Conservation (phyloP, 1,284 basidiomycete species). For the Trichosporon ovoides region DNA sequence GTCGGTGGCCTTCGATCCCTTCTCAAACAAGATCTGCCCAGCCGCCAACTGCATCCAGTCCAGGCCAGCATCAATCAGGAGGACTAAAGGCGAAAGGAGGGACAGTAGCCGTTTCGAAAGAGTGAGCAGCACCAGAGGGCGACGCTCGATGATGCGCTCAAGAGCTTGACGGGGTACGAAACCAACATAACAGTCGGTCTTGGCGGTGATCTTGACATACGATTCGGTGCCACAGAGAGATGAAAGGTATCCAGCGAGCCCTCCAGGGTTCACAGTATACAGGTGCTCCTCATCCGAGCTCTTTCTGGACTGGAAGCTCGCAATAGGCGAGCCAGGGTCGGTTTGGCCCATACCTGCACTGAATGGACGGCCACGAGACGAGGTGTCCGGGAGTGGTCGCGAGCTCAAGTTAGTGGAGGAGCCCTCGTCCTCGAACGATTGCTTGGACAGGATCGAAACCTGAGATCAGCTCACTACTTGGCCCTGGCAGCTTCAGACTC, state of each 20-base stretch:
- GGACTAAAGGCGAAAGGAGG: slow-evolving; percentile 84
- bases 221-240: slow-evolving; percentile 86
- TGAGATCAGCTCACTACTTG: not conserved
- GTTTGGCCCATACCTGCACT: slow-evolving; percentile 36
- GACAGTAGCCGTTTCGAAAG: slow-evolving; percentile 95
- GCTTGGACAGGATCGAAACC: not conserved
- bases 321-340: slow-evolving; percentile 9
- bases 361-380: slow-evolving; percentile 25
- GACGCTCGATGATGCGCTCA: slow-evolving; percentile 82
- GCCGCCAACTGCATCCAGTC: slow-evolving; percentile 98
- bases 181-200: slow-evolving; percentile 95
- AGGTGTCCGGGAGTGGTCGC: not conserved
- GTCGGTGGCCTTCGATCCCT: slow-evolving; percentile 82
- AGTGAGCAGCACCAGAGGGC: slow-evolving; percentile 90
- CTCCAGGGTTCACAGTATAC: slow-evolving; percentile 94
- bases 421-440: not conserved
- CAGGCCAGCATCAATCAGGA: slow-evolving; percentile 94
- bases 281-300: slow-evolving; percentile 56
- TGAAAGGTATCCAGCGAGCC: slow-evolving; percentile 96
- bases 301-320: not conserved
- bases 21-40: slow-evolving; percentile 70
- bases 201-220: slow-evolving; percentile 89
- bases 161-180: slow-evolving; percentile 84
- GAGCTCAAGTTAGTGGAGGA: not conserved
- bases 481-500: slow-evolving; percentile 14